Evolutionary conservation across 768 basidiomycete species (phyloP), one percentile per base, ranked within the genome.

Genomic region (Wakefieldia striispora): DNA sequence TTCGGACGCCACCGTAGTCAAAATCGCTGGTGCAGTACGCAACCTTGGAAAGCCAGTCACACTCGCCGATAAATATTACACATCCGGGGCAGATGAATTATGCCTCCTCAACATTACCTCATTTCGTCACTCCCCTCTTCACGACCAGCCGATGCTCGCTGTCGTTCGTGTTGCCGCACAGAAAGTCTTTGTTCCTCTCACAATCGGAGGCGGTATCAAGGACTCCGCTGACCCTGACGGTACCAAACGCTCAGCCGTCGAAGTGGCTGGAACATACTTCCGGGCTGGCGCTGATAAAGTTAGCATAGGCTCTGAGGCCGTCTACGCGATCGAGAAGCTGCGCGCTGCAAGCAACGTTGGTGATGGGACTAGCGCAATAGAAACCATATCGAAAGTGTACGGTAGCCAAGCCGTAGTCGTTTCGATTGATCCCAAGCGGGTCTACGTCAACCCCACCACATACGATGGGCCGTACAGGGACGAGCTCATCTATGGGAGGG

Each of bases 81-180:
- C 72, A 11, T 81, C 84, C 27, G 94, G 94, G 27, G 95, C 95
- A 40, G 97, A 99, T 69, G 97, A 99, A 71, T 76, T 99, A 31
- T 97, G 93, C 66, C 84, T 99, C 55, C 86, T 99, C 66, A 99
- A 99, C 72, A 99, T 99, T 76, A 99, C 97, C 14, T 97, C 95
- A 54, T 99, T 99, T 82, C 90, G 97, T 53, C 87, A 90, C 62
- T 97, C 93, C 13, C 95, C 97, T 1, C 77, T 99, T 31, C 85
- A 78, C 38, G 97, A 98, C 70, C 97, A 99, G 71, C 97, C 97
- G 1, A 98, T 99, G 97, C 81, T 99, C 47, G 90, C 91, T 29
- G 90, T 99, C 61, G 91, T 98, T 36, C 85, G 88, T 47, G 84
- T 84, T 0, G 88, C 95, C 0, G 94, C 97, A 1, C 82, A 91